Evolutionary conservation across 768 basidiomycete genomes (phyloP).

Genomic region (Trametes cubensis): DNA sequence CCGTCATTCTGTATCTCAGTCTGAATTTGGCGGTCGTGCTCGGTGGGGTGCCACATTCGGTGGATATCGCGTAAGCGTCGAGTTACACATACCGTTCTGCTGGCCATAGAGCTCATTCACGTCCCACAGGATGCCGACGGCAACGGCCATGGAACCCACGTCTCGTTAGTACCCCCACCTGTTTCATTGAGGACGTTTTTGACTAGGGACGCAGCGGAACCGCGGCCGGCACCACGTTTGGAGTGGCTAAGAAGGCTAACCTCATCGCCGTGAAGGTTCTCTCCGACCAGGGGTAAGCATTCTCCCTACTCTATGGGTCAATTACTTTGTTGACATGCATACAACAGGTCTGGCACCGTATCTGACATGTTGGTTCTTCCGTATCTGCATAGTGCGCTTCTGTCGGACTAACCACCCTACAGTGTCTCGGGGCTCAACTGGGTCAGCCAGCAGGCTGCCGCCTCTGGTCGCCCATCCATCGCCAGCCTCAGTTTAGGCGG

Average conservation of each 20-base stretch:
- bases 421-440: slow-evolving; percentile 33
- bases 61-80: slow-evolving; percentile 19
- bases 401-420: neutral
- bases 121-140: slow-evolving; percentile 36
- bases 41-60: slow-evolving; percentile 44
- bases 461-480: slow-evolving; percentile 24
- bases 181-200: neutral
- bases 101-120: neutral
- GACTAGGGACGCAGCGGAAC: slow-evolving; percentile 35
- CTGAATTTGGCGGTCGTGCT: slow-evolving; percentile 46
- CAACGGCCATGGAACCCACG: slow-evolving; percentile 49
- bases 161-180: slow-evolving; percentile 16
- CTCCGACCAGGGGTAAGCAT: slow-evolving; percentile 37
- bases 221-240: slow-evolving; percentile 38
- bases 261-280: slow-evolving; percentile 49
- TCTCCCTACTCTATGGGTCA: slow-evolving; percentile 29
- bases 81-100: too few species aligned
- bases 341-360: slow-evolving; percentile 2
- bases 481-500: slow-evolving; percentile 32
- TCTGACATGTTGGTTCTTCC: slow-evolving; percentile 17
- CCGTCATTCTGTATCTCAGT: slow-evolving; percentile 22
- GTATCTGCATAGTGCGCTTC: neutral
- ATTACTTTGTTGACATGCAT: slow-evolving; percentile 34
- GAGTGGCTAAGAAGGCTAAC: slow-evolving; percentile 35
- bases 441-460: slow-evolving; percentile 22